Percentiles rank a stretch among this genome's conserved stretches.
Evolutionary conservation across 2,329 filamentous ascomycete species (phyloP).

Genomic region (Arachnopeziza araneosa): DNA sequence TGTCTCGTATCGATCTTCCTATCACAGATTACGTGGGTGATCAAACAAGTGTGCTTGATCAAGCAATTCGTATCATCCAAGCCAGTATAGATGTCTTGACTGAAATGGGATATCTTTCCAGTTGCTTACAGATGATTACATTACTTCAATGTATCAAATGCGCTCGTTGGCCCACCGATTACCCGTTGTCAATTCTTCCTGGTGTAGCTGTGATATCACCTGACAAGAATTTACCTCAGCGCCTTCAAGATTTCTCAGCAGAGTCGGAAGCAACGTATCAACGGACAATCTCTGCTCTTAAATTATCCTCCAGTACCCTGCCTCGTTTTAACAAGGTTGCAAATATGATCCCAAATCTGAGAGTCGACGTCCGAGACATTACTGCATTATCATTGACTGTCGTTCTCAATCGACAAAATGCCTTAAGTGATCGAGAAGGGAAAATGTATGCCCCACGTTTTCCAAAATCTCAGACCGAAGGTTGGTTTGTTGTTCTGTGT

Average conservation of each 20-base stretch:
- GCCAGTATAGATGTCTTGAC: slow-evolving; percentile 90
- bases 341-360: slow-evolving; percentile 62
- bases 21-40: slow-evolving; percentile 98
- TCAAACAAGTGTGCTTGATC: slow-evolving; percentile 82
- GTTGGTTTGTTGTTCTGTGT: slow-evolving; percentile 80
- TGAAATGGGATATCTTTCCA: slow-evolving; percentile 77
- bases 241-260: slow-evolving; percentile 30
- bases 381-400: slow-evolving; percentile 61
- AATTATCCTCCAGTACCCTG: slow-evolving; percentile 35
- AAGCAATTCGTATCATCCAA: slow-evolving; percentile 94
- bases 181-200: slow-evolving; percentile 73
- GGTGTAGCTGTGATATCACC: slow-evolving; percentile 46
- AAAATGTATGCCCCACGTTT: slow-evolving; percentile 83
- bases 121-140: slow-evolving; percentile 73
- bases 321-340: slow-evolving; percentile 50
- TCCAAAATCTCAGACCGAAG: slow-evolving; percentile 91
- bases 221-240: slow-evolving; percentile 25
- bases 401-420: slow-evolving; percentile 60
- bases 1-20: slow-evolving; percentile 86
- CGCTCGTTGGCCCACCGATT: slow-evolving; percentile 83
- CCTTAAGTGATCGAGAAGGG: slow-evolving; percentile 57
- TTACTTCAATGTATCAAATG: slow-evolving; percentile 90
- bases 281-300: slow-evolving; percentile 45
- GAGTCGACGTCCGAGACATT: slow-evolving; percentile 53
- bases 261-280: slow-evolving; percentile 30